phyloP scores from a whole-genome alignment of 805 yeast species.

The Lachancea sp. region DNA sequence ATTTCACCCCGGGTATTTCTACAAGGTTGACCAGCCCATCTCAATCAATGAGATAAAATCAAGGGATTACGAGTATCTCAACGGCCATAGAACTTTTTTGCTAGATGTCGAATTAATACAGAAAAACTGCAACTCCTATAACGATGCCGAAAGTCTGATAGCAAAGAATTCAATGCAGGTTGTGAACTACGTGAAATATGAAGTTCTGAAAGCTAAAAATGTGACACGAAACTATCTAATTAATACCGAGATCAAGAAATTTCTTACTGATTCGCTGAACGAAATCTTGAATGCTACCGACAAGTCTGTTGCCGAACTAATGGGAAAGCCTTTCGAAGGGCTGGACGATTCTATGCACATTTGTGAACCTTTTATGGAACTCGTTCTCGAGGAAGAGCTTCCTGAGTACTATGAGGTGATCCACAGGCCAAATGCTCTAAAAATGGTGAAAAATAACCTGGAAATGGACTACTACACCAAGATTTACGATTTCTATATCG shows the following conservation, averaged over 20 bases:
- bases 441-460: conserved; percentile 47
- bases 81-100: conserved; percentile 37
- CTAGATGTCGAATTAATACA: conserved; percentile 63
- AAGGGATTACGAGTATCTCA: conserved; percentile 30
- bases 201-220: conserved; percentile 37
- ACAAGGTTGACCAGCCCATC: conserved; percentile 56
- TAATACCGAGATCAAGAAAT: conserved; percentile 22
- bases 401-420: conserved; percentile 79
- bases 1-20: conserved; percentile 74
- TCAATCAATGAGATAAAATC: conserved; percentile 60
- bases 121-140: conserved; percentile 65
- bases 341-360: conserved; percentile 33
- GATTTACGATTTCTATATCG: conserved; percentile 53
- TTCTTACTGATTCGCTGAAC: conserved; percentile 17
- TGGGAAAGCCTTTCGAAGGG: conserved; percentile 16
- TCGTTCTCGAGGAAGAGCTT: conserved; percentile 60
- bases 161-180: conserved; percentile 59
- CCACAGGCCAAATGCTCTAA: conserved; percentile 67
- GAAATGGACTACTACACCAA: conserved; percentile 46
- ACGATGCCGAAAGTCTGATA: conserved; percentile 59
- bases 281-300: conserved; percentile 29
- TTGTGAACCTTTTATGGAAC: conserved; percentile 68
- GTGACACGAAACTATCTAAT: conserved; percentile 28
- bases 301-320: conserved; percentile 14
- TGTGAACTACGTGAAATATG: conserved; percentile 49